These are phyloP conservation scores for Nannochloropsis salina DNA, from an alignment of 108 stramenopile species.

Conservation along the genomic window DNA sequence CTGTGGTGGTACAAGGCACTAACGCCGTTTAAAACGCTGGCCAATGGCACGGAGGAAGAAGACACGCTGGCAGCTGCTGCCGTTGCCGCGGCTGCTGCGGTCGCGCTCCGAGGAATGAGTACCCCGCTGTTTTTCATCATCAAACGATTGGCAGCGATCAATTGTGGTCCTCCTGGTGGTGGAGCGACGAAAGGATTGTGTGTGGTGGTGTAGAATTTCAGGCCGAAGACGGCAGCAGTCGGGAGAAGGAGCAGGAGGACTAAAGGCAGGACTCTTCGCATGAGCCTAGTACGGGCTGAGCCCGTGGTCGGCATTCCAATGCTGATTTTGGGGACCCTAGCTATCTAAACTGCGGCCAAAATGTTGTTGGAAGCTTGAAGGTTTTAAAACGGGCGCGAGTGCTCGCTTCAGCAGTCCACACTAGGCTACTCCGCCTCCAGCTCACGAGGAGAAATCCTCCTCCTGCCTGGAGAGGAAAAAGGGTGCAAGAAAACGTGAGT, in stretches of 20 bases:
- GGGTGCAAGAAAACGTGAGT: no score
- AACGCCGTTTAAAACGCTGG: background rate
- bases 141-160: background rate
- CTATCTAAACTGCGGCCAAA: no score
- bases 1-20: constrained; percentile 5
- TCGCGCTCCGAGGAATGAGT: background rate
- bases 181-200: constrained; percentile 1
- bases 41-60: background rate
- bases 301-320: background rate
- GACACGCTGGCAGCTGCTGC: background rate
- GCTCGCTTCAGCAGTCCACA: no score
- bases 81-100: background rate
- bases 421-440: no score
- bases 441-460: no score
- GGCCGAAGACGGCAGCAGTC: constrained; percentile 11
- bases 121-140: background rate
- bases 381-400: no score
- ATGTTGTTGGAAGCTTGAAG: no score
- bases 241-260: background rate
- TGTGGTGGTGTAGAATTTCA: constrained; percentile 11
- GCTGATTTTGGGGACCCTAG: background rate
- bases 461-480: no score
- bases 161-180: constrained; percentile 4
- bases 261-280: background rate
- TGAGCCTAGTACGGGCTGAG: background rate